Conservation (phyloP, 2,329 filamentous ascomycete species). For the Colletotrichum godetiae region DNA sequence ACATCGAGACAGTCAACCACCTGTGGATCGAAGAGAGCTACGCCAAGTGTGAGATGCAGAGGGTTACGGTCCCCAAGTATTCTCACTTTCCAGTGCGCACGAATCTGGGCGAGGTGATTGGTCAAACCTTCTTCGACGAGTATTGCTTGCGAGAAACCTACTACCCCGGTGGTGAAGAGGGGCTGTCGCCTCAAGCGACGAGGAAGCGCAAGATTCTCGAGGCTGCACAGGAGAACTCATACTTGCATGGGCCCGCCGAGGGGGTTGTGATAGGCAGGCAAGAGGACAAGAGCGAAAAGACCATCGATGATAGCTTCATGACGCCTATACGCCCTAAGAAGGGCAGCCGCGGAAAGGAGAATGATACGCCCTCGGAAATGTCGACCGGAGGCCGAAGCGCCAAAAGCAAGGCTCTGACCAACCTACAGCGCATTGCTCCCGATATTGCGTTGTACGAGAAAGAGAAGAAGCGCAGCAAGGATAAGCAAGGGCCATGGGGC, state of each 20-base stretch:
- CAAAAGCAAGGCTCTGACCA: slow-evolving; percentile 84
- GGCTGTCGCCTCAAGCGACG: slow-evolving; percentile 54
- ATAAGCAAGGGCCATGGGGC: slow-evolving; percentile 65
- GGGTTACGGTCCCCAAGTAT: slow-evolving; percentile 79
- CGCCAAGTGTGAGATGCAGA: slow-evolving; percentile 83
- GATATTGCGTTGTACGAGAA: slow-evolving; percentile 94
- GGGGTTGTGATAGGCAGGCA: slow-evolving; percentile 58
- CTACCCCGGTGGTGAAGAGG: slow-evolving; percentile 70
- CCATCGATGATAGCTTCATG: slow-evolving; percentile 47
- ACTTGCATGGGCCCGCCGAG: slow-evolving; percentile 57
- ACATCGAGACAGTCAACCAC: slow-evolving; percentile 90
- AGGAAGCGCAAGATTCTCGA: slow-evolving; percentile 63
- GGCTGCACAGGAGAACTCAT: slow-evolving; percentile 62
- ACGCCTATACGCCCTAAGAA: slow-evolving; percentile 66
- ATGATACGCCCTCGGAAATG: slow-evolving; percentile 77
- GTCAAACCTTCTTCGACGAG: slow-evolving; percentile 84
- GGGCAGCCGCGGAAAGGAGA: slow-evolving; percentile 78
- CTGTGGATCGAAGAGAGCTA: slow-evolving; percentile 99
- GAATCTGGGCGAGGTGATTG: slow-evolving; percentile 92
- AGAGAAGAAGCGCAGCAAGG: slow-evolving; percentile 81
- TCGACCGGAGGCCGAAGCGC: slow-evolving; percentile 85
- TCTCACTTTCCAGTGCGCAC: slow-evolving; percentile 88
- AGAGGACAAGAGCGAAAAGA: slow-evolving; percentile 52
- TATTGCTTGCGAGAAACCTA: slow-evolving; percentile 72
- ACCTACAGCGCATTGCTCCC: slow-evolving; percentile 79